A percentile compares a stretch with the other conserved stretches of the same genome.
Evolutionary conservation across 352 stramenopile genomes (phyloP).

Genomic region (Thalassiosira hispida): DNA sequence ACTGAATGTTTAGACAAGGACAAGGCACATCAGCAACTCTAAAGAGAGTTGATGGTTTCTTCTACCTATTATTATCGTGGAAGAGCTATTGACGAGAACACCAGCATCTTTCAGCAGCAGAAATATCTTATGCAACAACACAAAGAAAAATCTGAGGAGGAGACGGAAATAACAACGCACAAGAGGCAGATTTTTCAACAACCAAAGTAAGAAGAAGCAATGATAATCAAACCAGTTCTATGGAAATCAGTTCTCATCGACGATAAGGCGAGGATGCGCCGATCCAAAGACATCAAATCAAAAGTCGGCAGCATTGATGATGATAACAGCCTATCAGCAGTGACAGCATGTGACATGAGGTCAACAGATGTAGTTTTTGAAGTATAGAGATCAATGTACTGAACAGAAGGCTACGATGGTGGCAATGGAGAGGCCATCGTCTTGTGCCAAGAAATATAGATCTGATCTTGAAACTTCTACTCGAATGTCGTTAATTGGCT

Average conservation of each 20-base stretch:
- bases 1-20: too few species aligned
- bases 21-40: background rate
- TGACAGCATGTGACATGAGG: too few species aligned
- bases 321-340: too few species aligned
- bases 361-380: too few species aligned
- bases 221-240: constrained; percentile 8
- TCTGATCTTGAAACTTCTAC: too few species aligned
- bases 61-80: background rate
- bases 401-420: too few species aligned
- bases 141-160: background rate
- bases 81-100: background rate
- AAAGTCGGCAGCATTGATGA: background rate
- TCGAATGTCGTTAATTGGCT: too few species aligned
- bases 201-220: background rate
- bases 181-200: background rate
- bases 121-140: background rate
- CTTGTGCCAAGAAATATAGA: too few species aligned
- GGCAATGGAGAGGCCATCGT: too few species aligned
- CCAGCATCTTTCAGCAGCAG: background rate
- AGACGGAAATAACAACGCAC: background rate
- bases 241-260: constrained; percentile 70
- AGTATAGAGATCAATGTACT: too few species aligned
- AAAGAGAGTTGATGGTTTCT: too few species aligned
- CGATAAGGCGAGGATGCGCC: constrained; percentile 57
- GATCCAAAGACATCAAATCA: background rate